These are phyloP conservation scores for Beauveria rudraprayagi DNA, from an alignment of 2,329 filamentous ascomycete species.

Conservation along the genomic window DNA sequence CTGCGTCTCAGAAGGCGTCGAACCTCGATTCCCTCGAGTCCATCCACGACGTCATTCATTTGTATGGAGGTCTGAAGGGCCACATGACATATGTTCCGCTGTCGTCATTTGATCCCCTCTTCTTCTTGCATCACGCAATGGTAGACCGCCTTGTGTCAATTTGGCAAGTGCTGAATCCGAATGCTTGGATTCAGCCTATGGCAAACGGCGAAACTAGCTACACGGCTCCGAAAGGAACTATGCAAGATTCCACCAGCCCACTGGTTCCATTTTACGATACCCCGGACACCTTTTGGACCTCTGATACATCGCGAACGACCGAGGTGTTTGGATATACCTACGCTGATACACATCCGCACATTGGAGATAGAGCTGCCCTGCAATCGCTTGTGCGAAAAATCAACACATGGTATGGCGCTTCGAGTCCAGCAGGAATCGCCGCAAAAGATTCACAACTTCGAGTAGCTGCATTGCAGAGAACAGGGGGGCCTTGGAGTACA, in stretches of 20 bases:
- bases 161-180: constrained; percentile 67
- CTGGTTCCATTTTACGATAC: constrained; percentile 60
- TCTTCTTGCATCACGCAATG: constrained; percentile 70
- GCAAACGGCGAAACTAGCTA: constrained; percentile 51
- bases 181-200: constrained; percentile 55
- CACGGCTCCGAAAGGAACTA: constrained; percentile 45
- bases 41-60: constrained; percentile 56
- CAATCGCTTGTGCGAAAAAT: constrained; percentile 35
- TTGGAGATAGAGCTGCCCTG: constrained; percentile 18
- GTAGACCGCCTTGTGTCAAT: constrained; percentile 68
- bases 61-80: constrained; percentile 49
- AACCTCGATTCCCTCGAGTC: constrained; percentile 58
- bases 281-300: constrained; percentile 57
- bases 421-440: constrained; percentile 19
- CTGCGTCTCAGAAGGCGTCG: constrained; percentile 35
- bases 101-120: constrained; percentile 71
- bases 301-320: constrained; percentile 50
- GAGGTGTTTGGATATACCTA: constrained; percentile 67
- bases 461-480: constrained; percentile 6
- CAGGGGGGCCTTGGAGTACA: constrained; percentile 13
- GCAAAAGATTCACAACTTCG: background rate
- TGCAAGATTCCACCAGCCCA: constrained; percentile 47
- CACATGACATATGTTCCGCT: constrained; percentile 65
- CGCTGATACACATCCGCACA: constrained; percentile 42
- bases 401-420: constrained; percentile 39